phyloP scores from a whole-genome alignment of 2,329 filamentous ascomycete genomes.

The Talaromyces piceae region DNA sequence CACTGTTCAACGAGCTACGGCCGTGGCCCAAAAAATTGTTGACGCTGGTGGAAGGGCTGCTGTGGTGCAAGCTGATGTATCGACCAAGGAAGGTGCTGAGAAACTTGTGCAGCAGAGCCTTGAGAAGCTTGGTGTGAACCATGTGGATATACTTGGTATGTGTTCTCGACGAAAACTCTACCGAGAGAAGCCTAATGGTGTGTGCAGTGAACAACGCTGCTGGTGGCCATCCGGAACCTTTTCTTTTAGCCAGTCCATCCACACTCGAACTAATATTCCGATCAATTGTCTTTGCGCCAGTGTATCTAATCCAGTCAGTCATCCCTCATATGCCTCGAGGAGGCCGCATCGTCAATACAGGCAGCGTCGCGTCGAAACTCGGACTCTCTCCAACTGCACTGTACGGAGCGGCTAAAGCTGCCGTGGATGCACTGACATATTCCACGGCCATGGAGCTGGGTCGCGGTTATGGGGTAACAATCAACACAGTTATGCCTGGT shows the following conservation, averaged over 20 bases:
- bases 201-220: conserved; percentile 18
- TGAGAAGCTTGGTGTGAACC: conserved; percentile 10
- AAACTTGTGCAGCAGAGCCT: conserved; percentile 12
- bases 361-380: conserved; percentile 23
- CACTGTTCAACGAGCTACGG: conserved; percentile 13
- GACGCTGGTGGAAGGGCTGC: conserved; percentile 12
- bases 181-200: conserved; percentile 1
- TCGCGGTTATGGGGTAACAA: conserved; percentile 33
- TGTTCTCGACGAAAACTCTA: background rate
- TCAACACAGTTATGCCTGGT: conserved; percentile 39
- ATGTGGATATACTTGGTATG: conserved; percentile 20
- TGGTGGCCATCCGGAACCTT: conserved; percentile 6
- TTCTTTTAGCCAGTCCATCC: conserved; percentile 9
- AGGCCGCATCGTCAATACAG: conserved; percentile 31
- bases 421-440: conserved; percentile 15
- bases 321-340: conserved; percentile 24
- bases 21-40: conserved; percentile 13
- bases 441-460: conserved; percentile 23
- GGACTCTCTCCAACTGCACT: conserved; percentile 11
- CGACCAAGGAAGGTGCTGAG: conserved; percentile 12
- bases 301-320: conserved; percentile 16
- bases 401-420: conserved; percentile 18
- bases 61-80: conserved; percentile 17
- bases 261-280: conserved; percentile 12
- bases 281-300: conserved; percentile 13